A percentile compares a stretch with the other conserved stretches of the same genome.
Conservation (phyloP, 345 rosid genomes). For the Excoecaria cochinchinensis region DNA sequence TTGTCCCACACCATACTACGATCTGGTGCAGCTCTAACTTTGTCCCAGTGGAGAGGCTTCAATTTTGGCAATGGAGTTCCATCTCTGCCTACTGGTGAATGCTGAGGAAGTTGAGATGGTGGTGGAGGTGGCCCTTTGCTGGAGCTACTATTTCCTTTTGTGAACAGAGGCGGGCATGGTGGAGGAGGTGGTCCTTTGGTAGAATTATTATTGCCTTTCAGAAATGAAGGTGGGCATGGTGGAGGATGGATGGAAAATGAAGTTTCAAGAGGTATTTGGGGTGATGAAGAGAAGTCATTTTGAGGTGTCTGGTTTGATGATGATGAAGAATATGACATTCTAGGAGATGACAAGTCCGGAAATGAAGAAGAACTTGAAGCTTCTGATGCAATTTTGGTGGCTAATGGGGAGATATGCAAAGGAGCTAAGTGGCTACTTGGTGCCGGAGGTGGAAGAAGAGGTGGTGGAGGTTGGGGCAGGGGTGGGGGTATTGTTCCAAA, state of each 20-base stretch:
- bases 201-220: conserved; percentile 24
- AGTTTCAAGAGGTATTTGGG: conserved; percentile 28
- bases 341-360: conserved; percentile 31
- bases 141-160: conserved; percentile 28
- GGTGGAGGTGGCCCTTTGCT: conserved; percentile 68
- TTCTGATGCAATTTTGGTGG: conserved; percentile 13
- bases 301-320: conserved; percentile 23
- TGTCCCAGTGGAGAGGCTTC: conserved; percentile 99
- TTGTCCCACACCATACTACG: conserved; percentile 91
- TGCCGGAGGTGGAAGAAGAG: conserved; percentile 35
- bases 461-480: conserved; percentile 44
- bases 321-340: conserved; percentile 27
- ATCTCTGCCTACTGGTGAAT: conserved; percentile 57
- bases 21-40: conserved; percentile 94
- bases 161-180: conserved; percentile 56
- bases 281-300: conserved; percentile 19
- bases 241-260: conserved; percentile 48
- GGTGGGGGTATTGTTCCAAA: conserved; percentile 20
- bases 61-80: conserved; percentile 78
- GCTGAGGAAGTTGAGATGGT: conserved; percentile 48
- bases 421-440: conserved; percentile 10
- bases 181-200: conserved; percentile 68
- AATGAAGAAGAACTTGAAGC: conserved; percentile 31
- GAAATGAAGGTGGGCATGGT: conserved; percentile 58
- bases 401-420: conserved; percentile 17